These are phyloP conservation scores for Clitocybe nebularis DNA, from an alignment of 1,284 basidiomycete species.

Conservation along the genomic window DNA sequence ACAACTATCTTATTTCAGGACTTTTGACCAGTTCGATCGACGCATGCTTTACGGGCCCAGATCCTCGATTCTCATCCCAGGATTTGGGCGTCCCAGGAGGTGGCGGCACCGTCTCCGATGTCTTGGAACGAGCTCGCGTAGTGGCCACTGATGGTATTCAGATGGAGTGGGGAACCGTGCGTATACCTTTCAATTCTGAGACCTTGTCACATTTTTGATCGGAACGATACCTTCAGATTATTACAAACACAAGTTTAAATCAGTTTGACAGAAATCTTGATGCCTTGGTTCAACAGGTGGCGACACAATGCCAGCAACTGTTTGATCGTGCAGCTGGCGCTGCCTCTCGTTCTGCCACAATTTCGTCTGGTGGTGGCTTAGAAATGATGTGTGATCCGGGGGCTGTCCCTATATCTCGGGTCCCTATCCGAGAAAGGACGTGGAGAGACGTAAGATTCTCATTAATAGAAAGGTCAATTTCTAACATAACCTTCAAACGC, in stretches of 20 bases:
- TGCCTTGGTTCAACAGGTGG: constrained; percentile 59
- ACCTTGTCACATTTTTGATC: constrained; percentile 21
- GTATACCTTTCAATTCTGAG: constrained; percentile 23
- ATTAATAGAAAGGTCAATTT: constrained; percentile 21
- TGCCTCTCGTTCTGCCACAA: constrained; percentile 54
- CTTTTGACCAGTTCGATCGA: constrained; percentile 67
- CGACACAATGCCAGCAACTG: constrained; percentile 52
- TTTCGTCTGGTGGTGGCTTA: constrained; percentile 31
- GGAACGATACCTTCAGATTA: constrained; percentile 38
- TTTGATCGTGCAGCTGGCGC: constrained; percentile 64
- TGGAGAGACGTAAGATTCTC: constrained; percentile 41
- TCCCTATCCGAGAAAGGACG: constrained; percentile 52
- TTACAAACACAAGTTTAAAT: constrained; percentile 44
- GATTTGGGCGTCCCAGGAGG: constrained; percentile 49
- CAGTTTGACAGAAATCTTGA: constrained; percentile 69
- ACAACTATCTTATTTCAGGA: constrained; percentile 71
- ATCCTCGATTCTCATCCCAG: constrained; percentile 51
- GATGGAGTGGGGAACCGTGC: constrained; percentile 41
- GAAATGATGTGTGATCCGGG: constrained; percentile 20
- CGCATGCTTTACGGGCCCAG: constrained; percentile 69
- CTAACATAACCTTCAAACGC: too few relatives aligned
- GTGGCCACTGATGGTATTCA: constrained; percentile 41
- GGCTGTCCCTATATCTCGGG: constrained; percentile 14
- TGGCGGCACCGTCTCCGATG: constrained; percentile 35
- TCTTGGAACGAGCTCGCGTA: constrained; percentile 38